Evolutionary conservation across 495 filamentous ascomycete species (phyloP).

Genomic region (Recurvomyces mirabilis): DNA sequence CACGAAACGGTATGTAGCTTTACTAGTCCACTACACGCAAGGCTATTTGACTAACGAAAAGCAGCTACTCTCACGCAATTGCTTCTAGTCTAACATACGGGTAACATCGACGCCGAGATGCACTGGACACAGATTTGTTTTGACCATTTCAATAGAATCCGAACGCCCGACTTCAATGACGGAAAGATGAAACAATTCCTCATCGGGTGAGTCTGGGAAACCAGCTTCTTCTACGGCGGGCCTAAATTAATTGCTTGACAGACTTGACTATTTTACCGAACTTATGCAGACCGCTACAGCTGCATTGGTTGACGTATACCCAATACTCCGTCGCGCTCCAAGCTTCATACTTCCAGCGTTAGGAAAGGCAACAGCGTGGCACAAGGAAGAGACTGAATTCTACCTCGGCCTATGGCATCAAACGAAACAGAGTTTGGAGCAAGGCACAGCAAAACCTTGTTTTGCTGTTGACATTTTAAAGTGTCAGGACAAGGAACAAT

Average conservation of each 20-base stretch:
- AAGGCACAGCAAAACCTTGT: constrained; percentile 32
- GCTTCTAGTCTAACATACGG: too few species aligned
- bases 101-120: too few species aligned
- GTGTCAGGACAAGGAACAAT: constrained; percentile 28
- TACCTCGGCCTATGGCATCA: constrained; percentile 14
- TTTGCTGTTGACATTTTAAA: constrained; percentile 40
- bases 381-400: constrained; percentile 33
- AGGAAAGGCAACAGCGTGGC: constrained; percentile 27
- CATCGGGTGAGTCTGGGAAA: too few species aligned
- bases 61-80: constrained; percentile 3
- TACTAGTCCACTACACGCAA: too few species aligned
- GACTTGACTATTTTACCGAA: too few species aligned
- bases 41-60: too few species aligned
- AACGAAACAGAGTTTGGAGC: constrained; percentile 11
- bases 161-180: constrained; percentile 31
- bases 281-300: too few species aligned
- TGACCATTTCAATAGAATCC: constrained; percentile 27
- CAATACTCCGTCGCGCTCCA: constrained; percentile 34
- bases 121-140: too few species aligned
- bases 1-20: too few species aligned
- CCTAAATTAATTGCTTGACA: too few species aligned
- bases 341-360: constrained; percentile 34
- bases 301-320: constrained; percentile 40
- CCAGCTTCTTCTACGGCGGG: too few species aligned
- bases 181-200: constrained; percentile 34